Conservation (phyloP, 345 rosid species). For the Hibiscus trionum region DNA sequence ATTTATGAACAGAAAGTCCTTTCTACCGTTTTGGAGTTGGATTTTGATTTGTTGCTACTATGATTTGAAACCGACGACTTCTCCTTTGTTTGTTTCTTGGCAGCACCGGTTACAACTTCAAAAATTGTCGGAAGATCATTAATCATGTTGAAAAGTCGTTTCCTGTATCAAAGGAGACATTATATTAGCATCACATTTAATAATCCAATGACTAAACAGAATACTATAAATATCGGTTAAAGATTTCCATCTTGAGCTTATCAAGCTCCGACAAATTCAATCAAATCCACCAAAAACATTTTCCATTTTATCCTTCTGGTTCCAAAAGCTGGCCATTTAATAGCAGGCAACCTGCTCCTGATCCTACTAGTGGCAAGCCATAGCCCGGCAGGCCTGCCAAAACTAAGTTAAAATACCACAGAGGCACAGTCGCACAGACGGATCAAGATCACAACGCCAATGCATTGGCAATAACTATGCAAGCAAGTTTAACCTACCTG, state of each 20-base stretch:
- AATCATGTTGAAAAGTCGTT: slow-evolving; percentile 57
- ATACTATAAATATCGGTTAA: not conserved
- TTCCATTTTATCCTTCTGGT: too few relatives aligned
- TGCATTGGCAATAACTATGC: not conserved
- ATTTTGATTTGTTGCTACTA: slow-evolving; percentile 46
- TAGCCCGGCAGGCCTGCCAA: too few relatives aligned
- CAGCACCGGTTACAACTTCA: slow-evolving; percentile 54
- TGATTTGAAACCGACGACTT: slow-evolving; percentile 46
- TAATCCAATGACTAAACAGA: not conserved
- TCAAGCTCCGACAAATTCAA: too few relatives aligned
- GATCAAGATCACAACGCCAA: not conserved
- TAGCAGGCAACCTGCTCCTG: too few relatives aligned
- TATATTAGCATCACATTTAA: not conserved
- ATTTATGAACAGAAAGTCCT: not conserved
- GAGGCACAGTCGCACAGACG: too few relatives aligned
- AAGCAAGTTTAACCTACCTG: slow-evolving; percentile 39
- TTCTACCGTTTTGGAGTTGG: slow-evolving; percentile 30
- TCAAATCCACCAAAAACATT: too few relatives aligned
- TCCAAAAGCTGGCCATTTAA: too few relatives aligned
- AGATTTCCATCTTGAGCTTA: not conserved
- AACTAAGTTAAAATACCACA: too few relatives aligned
- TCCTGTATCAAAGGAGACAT: slow-evolving; percentile 34
- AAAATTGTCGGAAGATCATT: slow-evolving; percentile 63
- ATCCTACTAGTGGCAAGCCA: too few relatives aligned
- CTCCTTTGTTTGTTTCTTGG: slow-evolving; percentile 45